These are phyloP conservation scores for Aspergillus arachidicola DNA, from an alignment of 2,329 filamentous ascomycete species.

Conservation along the genomic window DNA sequence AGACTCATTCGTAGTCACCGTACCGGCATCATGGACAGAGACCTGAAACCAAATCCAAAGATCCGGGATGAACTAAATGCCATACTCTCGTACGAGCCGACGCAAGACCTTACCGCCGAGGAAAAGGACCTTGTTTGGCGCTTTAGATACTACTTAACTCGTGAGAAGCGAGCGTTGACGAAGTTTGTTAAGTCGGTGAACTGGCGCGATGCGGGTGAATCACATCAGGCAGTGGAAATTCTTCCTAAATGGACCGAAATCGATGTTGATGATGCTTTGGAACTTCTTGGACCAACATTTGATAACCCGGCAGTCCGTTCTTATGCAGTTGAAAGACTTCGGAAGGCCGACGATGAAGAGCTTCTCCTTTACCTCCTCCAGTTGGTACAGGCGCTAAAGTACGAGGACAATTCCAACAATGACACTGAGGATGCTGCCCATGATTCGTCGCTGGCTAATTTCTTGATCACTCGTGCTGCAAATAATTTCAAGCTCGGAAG, in stretches of 20 bases:
- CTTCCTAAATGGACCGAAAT: slow-evolving; percentile 94
- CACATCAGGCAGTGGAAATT: slow-evolving; percentile 85
- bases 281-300: slow-evolving; percentile 88
- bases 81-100: slow-evolving; percentile 90
- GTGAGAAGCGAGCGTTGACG: slow-evolving; percentile 88
- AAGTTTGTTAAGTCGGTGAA: slow-evolving; percentile 98
- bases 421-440: slow-evolving; percentile 64
- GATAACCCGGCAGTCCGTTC: slow-evolving; percentile 85
- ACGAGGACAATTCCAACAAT: slow-evolving; percentile 72
- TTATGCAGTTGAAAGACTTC: slow-evolving; percentile 88
- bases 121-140: slow-evolving; percentile 98
- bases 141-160: slow-evolving; percentile 89
- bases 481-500: slow-evolving; percentile 90
- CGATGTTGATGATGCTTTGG: slow-evolving; percentile 93
- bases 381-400: slow-evolving; percentile 93
- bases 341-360: slow-evolving; percentile 91
- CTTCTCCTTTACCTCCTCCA: slow-evolving; percentile 88
- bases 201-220: slow-evolving; percentile 84
- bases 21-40: slow-evolving; percentile 91
- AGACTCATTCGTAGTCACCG: slow-evolving; percentile 88
- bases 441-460: slow-evolving; percentile 84
- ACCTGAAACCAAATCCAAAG: slow-evolving; percentile 94
- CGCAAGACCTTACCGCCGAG: slow-evolving; percentile 81
- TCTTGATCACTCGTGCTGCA: slow-evolving; percentile 84
- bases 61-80: slow-evolving; percentile 90